Base-by-base conservation (phyloP, 2,329 filamentous ascomycete genomes). In the Cryphonectria carpinicola region DNA sequence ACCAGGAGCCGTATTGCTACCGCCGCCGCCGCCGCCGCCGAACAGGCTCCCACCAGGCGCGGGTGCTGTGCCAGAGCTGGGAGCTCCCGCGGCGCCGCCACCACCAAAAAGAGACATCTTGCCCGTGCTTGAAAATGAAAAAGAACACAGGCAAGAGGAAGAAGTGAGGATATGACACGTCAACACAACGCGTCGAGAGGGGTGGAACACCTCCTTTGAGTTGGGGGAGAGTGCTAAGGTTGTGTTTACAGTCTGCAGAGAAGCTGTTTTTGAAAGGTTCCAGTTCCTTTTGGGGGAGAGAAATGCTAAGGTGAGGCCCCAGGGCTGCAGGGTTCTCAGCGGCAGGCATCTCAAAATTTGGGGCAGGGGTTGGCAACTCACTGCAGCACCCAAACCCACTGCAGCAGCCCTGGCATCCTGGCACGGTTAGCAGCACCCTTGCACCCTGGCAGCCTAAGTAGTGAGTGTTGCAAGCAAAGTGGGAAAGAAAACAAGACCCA, bases 21-120 rank as follows among this genome's bases (percentile, higher is more conserved):
- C 35, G 74, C 46, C 54, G 66, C 69, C 19, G 72, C 49, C 52
- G 28, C 62, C 37, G 28, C 46, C 73, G 63, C 79, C 79, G 70
- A 82, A 82, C 35, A 81, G 72, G 37, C 79, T 76, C 58, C 77
- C 77, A 32, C 75, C 71, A 70, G 63, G 54, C 70, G 72, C 54
- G 71, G 72, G 54, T 68, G 71, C 37, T 52, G 73, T 35, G 66
- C 66, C 68, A 13, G 71, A 35, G 60, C 41, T 68, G n/a, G 71
- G 46, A 49, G 69, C 72, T 49, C 75, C 75, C n/a, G 61, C 25
- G 35, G 61, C 6, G 52, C 63, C 67, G 8, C 69, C 64, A 22
- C 66, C 65, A 54, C 74, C 71, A 46, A 76, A 76, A 52, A 76
- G 72, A 65, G 75, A 76, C 75, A 76, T 76, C 72, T 68, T 71